Evolutionary conservation across 139 green algal genomes (phyloP), one percentile per base, ranked within the genome.

Genomic region (Yamagishiella unicocca): DNA sequence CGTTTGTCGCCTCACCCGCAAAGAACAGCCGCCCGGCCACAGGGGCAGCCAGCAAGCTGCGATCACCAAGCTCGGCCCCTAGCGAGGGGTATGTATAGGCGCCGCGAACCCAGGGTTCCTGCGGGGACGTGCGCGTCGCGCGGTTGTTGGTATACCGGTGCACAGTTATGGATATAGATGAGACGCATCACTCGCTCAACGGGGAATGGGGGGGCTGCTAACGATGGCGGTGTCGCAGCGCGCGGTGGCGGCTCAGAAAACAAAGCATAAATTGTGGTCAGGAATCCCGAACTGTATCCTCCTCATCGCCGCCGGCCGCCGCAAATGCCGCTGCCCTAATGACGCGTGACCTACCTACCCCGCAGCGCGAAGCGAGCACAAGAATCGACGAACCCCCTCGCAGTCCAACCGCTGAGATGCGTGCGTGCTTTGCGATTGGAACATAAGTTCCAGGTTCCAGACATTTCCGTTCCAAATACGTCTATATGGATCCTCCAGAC

Each of bases 1-100:
- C 43, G 83, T 97, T 94, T 4, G 92, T 96, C 0, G 95, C 96
- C 90, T 98, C 96, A 0, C 96, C 91, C 38, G 96, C 96, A 85
- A 97, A 98, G 90, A 98, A 98, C 0, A 98, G 14, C 8, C 78
- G 84, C 37, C 85, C 67, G 3, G 76, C 72, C 43, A 97, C 83
- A 1, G 96, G 94, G 25, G 87, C 85, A 1, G 92, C 93, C 58
- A 98, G 84, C 8, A 86, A 75, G 21, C 92, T 89, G 40, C 96
- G 88, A 70, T 95, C 92, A 2, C 92, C 92, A 33, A 84, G 58
- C 64, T 92, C 70, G 17, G 93, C 95, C 12, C 92, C 90, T 0
- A 95, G 43, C 1, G 80, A 93, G 10, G 96, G 96, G 88, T 95
- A 94, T 22, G 90, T 94, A 93, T 98, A 98, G 24, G 93, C 95